phyloP scores from a whole-genome alignment of 2,329 filamentous ascomycete genomes.

The Apiospora kogelbergensis region DNA sequence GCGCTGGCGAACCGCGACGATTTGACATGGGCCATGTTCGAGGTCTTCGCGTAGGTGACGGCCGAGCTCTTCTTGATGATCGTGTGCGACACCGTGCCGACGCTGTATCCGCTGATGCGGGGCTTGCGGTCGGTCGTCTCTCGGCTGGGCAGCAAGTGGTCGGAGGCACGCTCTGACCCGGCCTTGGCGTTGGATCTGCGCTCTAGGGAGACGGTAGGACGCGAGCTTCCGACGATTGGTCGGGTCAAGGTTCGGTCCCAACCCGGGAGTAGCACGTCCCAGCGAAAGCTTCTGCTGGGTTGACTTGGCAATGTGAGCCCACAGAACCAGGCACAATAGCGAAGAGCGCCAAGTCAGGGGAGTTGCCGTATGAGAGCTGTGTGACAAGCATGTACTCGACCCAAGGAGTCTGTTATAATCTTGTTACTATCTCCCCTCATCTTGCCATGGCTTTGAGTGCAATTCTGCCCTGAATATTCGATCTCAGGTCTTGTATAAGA shows the following conservation, averaged over 20 bases:
- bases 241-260: background rate
- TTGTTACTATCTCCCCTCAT: too few relatives aligned
- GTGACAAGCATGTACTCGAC: too few relatives aligned
- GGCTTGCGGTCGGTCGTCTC: background rate
- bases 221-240: background rate
- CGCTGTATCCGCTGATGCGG: background rate
- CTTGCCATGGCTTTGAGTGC: too few relatives aligned
- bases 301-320: background rate
- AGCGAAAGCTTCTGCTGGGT: background rate
- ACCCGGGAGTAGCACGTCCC: background rate
- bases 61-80: slow-evolving; percentile 7
- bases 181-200: background rate
- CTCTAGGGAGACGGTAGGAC: background rate
- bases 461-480: too few relatives aligned
- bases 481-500: too few relatives aligned
- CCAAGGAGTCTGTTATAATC: too few relatives aligned
- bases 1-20: slow-evolving; percentile 2
- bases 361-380: too few relatives aligned
- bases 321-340: background rate
- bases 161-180: background rate
- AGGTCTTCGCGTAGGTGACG: slow-evolving; percentile 2
- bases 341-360: background rate
- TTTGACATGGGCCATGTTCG: background rate
- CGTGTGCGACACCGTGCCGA: background rate
- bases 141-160: background rate